phyloP scores from a whole-genome alignment of 768 basidiomycete genomes.

The Tulasnella sp. region DNA sequence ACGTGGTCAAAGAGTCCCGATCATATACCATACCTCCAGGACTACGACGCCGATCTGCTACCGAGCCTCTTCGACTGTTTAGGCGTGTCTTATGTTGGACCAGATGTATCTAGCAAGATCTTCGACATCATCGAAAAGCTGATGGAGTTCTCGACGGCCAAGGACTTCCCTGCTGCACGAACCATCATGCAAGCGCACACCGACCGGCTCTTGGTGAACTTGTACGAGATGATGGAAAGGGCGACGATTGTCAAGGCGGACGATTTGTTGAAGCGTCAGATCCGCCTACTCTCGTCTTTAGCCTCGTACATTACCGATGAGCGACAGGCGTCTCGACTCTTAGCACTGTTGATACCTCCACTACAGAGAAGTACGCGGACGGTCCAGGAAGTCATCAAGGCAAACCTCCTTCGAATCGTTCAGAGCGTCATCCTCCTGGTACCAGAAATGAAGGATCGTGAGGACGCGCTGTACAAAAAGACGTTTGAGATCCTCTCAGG shows the following conservation, averaged over 20 bases:
- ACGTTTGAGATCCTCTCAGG: conserved; percentile 59
- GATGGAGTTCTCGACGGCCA: conserved; percentile 40
- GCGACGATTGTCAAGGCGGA: conserved; percentile 58
- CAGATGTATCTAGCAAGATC: conserved; percentile 64
- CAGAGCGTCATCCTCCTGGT: conserved; percentile 56
- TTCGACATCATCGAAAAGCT: conserved; percentile 79
- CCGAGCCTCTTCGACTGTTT: conserved; percentile 77
- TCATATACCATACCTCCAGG: conserved; percentile 52
- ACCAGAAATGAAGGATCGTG: conserved; percentile 42
- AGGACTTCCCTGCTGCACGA: conserved; percentile 38
- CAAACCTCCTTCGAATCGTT: conserved; percentile 64
- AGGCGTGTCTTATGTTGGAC: conserved; percentile 74
- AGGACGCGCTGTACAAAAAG: conserved; percentile 37
- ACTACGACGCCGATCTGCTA: conserved; percentile 56
- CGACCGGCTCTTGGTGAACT: conserved; percentile 53
- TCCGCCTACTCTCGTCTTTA: conserved; percentile 67
- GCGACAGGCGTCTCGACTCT: conserved; percentile 59
- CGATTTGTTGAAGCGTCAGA: conserved; percentile 69
- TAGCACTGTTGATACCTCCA: conserved; percentile 65
- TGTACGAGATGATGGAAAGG: conserved; percentile 59
- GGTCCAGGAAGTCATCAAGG: conserved; percentile 79
- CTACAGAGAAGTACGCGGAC: conserved; percentile 64
- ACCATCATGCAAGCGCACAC: background rate
- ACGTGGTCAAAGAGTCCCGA: conserved; percentile 56
- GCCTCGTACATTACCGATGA: conserved; percentile 63